phyloP scores from a whole-genome alignment of 805 yeast genomes.

The Saccharomycopsis schoenii region DNA sequence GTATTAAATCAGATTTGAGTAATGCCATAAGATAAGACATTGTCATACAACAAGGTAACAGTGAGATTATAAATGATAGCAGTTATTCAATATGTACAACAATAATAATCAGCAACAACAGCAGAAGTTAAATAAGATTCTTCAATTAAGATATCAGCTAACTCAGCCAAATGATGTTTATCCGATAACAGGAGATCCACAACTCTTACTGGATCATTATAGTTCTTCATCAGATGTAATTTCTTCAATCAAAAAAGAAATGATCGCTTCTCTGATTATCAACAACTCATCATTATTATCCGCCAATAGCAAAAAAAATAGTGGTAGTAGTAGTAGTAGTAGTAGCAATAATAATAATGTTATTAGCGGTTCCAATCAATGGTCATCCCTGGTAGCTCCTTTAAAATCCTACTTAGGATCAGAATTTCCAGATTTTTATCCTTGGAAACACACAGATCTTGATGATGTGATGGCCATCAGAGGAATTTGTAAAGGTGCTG shows the following conservation, averaged over 20 bases:
- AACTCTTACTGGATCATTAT: background rate
- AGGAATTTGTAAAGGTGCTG: slow-evolving; percentile 60
- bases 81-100: background rate
- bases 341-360: background rate
- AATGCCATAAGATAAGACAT: background rate
- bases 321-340: background rate
- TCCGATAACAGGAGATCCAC: background rate
- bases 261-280: background rate
- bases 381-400: slow-evolving; percentile 1
- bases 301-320: background rate
- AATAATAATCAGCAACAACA: background rate
- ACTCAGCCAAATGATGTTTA: background rate
- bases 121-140: background rate
- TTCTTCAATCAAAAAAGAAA: background rate
- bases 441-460: slow-evolving; percentile 53
- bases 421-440: slow-evolving; percentile 59
- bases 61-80: background rate
- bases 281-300: background rate
- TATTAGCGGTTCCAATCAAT: background rate
- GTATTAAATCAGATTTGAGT: background rate
- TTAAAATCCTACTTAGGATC: slow-evolving; percentile 1
- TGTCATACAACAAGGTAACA: background rate
- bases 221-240: background rate
- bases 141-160: background rate
- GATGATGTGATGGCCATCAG: slow-evolving; percentile 47